Conservation (phyloP, 352 stramenopile genomes). For the Peronospora farinosa region DNA sequence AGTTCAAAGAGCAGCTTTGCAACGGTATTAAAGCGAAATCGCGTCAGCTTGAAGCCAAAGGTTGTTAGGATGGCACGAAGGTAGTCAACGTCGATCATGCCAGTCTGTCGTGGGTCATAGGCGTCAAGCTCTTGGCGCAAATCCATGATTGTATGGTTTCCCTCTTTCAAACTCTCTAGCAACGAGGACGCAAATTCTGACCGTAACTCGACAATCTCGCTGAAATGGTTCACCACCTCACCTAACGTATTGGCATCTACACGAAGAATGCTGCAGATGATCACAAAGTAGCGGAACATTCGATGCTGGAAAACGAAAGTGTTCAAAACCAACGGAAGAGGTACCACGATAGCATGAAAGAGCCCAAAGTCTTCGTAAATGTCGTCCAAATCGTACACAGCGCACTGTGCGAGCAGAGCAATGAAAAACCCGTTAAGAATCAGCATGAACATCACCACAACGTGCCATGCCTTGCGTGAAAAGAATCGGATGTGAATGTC, state of each 20-base stretch:
- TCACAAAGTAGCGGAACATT: slow-evolving; percentile 49
- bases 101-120: slow-evolving; percentile 22
- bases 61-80: slow-evolving; percentile 30
- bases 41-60: slow-evolving; percentile 42
- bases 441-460: slow-evolving; percentile 41
- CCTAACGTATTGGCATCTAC: slow-evolving; percentile 41
- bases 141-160: slow-evolving; percentile 16
- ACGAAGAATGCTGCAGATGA: slow-evolving; percentile 42
- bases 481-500: slow-evolving; percentile 33
- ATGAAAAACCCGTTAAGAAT: slow-evolving; percentile 61
- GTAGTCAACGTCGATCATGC: slow-evolving; percentile 34
- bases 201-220: slow-evolving; percentile 41
- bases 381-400: slow-evolving; percentile 37
- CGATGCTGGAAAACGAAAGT: slow-evolving; percentile 41
- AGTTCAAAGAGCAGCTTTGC: slow-evolving; percentile 43
- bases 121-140: slow-evolving; percentile 24
- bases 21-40: slow-evolving; percentile 52
- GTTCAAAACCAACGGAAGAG: slow-evolving; percentile 41
- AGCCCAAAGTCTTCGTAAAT: slow-evolving; percentile 29
- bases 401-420: slow-evolving; percentile 48
- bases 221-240: slow-evolving; percentile 50
- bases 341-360: slow-evolving; percentile 21
- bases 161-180: slow-evolving; percentile 18
- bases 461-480: slow-evolving; percentile 50
- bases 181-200: slow-evolving; percentile 36